Base-by-base conservation (phyloP, 768 basidiomycete genomes). In the Serendipita indica region DNA sequence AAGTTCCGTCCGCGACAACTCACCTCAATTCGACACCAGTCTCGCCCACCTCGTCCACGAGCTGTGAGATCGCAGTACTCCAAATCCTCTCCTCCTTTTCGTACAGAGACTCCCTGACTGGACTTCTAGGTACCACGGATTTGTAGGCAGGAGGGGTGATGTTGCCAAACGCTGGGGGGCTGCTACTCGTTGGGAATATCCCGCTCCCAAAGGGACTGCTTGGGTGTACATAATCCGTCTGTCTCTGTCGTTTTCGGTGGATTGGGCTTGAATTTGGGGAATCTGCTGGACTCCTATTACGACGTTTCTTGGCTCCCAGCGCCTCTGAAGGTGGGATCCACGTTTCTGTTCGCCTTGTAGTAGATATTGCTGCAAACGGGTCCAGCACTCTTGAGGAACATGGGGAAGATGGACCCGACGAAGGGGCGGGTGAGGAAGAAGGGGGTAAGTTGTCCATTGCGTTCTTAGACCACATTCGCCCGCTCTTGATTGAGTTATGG, bases 131-230 rank as follows among this genome's bases (percentile, higher is more conserved):
- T 7, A 54, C 49, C 7, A 10, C 22, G n/a, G n/a, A 10, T 22
- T 4, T 28, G n/a, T 54, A 54, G 10, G n/a, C 20, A 20, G 20
- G 49, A 7, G 20, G 49, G n/a, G n/a, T n/a, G n/a, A n/a, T n/a
- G 22, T 25, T 54, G 22, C n/a, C 20, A 20, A 30, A 54, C 10
- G 49, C 20, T 10, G 22, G 22, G 30, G 49, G 49, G n/a, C 49
- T 54, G 49, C 49, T 54, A 32, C 30, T 54, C 4, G 30, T 30
- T 4, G 49, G 49, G 20, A 27, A 27, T 13, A 5, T 4, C 7
- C 49, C 16, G n/a, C 20, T 27, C 22, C 49, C 49, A 54, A 54
- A 54, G 4, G 49, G 49, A 54, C 49, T 54, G 22, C 49, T 32
- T 16, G 49, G 20, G n/a, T 27, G 30, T 7, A 22, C 20, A 28